Conservation (phyloP, 768 basidiomycete genomes). For the Leccinum obscurum region DNA sequence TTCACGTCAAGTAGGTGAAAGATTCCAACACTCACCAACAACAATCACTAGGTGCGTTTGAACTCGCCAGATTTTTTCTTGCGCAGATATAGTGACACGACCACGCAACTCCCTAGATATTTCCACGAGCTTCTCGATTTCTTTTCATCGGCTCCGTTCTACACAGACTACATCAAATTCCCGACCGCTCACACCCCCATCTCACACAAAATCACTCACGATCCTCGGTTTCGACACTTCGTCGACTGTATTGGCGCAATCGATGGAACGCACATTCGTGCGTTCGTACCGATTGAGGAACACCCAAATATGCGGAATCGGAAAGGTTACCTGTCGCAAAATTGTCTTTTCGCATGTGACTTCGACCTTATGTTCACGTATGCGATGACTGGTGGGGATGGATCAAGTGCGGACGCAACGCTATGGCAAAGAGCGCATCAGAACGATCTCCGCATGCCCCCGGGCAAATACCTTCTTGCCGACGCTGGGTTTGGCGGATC, state of each 20-base stretch:
- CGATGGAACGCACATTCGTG: background rate
- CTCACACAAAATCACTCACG: too few species aligned
- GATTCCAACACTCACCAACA: too few species aligned
- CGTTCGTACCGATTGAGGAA: background rate
- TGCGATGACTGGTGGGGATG: slow-evolving; percentile 17
- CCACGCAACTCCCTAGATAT: too few species aligned
- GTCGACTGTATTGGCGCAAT: slow-evolving; percentile 7
- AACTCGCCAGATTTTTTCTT: too few species aligned
- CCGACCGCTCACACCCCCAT: too few species aligned
- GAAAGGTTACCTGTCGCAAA: slow-evolving; percentile 7
- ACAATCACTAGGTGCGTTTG: too few species aligned
- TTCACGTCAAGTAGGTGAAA: too few species aligned
- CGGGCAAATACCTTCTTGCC: background rate
- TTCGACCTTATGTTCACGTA: slow-evolving; percentile 16
- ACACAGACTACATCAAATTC: too few species aligned
- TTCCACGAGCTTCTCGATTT: too few species aligned
- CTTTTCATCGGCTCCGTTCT: too few species aligned
- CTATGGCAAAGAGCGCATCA: slow-evolving; percentile 14
- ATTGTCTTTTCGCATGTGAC: slow-evolving; percentile 16
- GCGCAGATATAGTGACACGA: too few species aligned
- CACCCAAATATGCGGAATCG: slow-evolving; percentile 12
- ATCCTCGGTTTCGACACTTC: too few species aligned
- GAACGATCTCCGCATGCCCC: slow-evolving; percentile 3
- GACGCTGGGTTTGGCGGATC: slow-evolving; percentile 8
- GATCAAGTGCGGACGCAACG: slow-evolving; percentile 10